Evolutionary conservation across 2,329 filamentous ascomycete species (phyloP).

Genomic region (Thelonectria blattea): DNA sequence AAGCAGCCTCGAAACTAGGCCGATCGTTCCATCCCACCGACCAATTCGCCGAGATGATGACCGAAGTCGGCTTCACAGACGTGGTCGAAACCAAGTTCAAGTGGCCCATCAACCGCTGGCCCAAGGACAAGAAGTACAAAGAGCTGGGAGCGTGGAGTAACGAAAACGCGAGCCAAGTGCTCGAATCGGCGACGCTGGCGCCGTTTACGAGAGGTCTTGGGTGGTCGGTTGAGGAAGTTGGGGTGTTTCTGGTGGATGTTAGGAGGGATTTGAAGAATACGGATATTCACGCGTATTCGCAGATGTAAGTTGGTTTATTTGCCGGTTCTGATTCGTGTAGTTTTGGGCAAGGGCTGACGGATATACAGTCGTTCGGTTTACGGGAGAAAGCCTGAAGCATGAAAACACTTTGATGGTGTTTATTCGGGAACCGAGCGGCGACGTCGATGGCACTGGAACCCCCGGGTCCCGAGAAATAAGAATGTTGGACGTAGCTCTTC

Average conservation of each 20-base stretch:
- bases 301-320: slow-evolving; percentile 5
- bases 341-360: neutral
- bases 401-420: too few species aligned
- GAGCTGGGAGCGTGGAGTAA: slow-evolving; percentile 14
- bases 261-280: slow-evolving; percentile 20
- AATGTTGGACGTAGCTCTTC: too few species aligned
- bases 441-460: too few species aligned
- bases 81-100: neutral
- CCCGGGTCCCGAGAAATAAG: too few species aligned
- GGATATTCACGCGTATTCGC: slow-evolving; percentile 22
- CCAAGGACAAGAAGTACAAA: slow-evolving; percentile 10
- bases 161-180: neutral
- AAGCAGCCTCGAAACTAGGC: slow-evolving; percentile 27
- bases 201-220: slow-evolving; percentile 15
- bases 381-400: neutral
- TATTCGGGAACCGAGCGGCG: too few species aligned
- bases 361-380: neutral
- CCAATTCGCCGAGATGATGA: slow-evolving; percentile 12
- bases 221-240: slow-evolving; percentile 15
- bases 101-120: slow-evolving; percentile 20
- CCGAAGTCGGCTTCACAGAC: slow-evolving; percentile 10
- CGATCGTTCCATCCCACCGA: neutral
- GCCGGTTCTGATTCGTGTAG: neutral
- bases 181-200: neutral
- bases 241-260: slow-evolving; percentile 10